Conservation (phyloP, 192 early-diverging fungal species). For the Gorgonomyces haynaldii region DNA sequence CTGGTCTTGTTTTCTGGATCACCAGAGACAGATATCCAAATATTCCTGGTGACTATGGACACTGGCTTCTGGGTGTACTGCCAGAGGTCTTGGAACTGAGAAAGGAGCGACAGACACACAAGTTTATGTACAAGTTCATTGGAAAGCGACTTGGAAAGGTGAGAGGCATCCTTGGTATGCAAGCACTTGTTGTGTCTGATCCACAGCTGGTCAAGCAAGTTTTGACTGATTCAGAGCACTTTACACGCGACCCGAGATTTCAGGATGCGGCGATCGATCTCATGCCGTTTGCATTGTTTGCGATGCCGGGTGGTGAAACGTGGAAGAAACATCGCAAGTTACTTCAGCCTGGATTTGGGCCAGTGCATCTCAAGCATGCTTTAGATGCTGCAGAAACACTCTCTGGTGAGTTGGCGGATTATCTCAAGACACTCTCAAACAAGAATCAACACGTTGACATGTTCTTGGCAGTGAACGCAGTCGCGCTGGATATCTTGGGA, state of each 20-base stretch:
- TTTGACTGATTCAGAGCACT: slow-evolving; percentile 1
- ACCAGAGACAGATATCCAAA: too few species aligned
- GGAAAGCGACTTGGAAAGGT: too few species aligned
- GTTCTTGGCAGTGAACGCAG: neutral
- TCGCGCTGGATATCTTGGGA: slow-evolving; percentile 3
- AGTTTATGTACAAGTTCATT: too few species aligned
- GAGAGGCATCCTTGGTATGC: too few species aligned
- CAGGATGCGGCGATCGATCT: slow-evolving; percentile 6
- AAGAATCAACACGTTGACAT: neutral
- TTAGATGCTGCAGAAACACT: slow-evolving; percentile 1
- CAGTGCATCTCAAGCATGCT: slow-evolving; percentile 24
- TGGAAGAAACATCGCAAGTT: slow-evolving; percentile 42
- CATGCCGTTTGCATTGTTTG: slow-evolving; percentile 20
- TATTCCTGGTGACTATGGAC: too few species aligned
- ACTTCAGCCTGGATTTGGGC: slow-evolving; percentile 40
- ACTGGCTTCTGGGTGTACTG: too few species aligned
- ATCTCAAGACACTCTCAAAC: neutral
- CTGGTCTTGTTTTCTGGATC: too few species aligned
- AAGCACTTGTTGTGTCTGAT: slow-evolving; percentile 9
- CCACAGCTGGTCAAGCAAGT: neutral
- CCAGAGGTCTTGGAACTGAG: too few species aligned
- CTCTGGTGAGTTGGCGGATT: neutral
- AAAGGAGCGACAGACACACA: too few species aligned
- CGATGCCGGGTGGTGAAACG: slow-evolving; percentile 14
- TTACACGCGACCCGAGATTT: slow-evolving; percentile 5